A percentile compares a stretch with the other conserved stretches of the same genome.
Conservation (phyloP, 176 grass and related monocot species). For the Elymus sibiricus region DNA sequence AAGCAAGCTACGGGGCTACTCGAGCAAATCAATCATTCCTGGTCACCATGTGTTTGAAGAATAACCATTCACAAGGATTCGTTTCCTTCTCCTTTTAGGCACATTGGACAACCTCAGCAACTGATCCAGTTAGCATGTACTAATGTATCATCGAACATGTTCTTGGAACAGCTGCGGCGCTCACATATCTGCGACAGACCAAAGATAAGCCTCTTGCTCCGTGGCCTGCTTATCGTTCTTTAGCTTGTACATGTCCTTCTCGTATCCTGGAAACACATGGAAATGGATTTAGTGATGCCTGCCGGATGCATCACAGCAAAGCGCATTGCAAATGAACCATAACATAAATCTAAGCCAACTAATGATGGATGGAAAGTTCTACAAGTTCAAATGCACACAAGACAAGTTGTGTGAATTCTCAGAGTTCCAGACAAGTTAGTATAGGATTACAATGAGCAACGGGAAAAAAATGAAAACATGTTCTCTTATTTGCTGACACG, state of each 20-base stretch:
- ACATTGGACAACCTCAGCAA: background rate
- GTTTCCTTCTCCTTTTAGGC: background rate
- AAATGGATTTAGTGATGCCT: background rate
- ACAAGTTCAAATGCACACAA: too few relatives aligned
- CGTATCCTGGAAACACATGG: constrained; percentile 54
- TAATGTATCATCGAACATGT: too few relatives aligned
- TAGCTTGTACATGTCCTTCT: constrained; percentile 85
- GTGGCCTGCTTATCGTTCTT: constrained; percentile 78
- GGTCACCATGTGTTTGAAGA: background rate
- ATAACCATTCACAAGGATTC: background rate
- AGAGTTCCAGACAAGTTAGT: background rate
- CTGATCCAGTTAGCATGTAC: too few relatives aligned
- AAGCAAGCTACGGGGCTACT: background rate
- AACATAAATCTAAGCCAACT: background rate
- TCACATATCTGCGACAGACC: too few relatives aligned
- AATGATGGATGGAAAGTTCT: background rate
- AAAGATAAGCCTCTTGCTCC: constrained; percentile 67
- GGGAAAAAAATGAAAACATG: too few relatives aligned
- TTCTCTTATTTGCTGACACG: too few relatives aligned
- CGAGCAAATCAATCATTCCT: background rate
- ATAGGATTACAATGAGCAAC: too few relatives aligned
- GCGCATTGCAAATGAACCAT: background rate
- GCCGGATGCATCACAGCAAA: background rate
- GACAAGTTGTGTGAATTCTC: background rate
- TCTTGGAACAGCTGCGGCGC: too few relatives aligned